phyloP scores from a whole-genome alignment of 192 early-diverging fungal genomes.

The Podila horticola region DNA sequence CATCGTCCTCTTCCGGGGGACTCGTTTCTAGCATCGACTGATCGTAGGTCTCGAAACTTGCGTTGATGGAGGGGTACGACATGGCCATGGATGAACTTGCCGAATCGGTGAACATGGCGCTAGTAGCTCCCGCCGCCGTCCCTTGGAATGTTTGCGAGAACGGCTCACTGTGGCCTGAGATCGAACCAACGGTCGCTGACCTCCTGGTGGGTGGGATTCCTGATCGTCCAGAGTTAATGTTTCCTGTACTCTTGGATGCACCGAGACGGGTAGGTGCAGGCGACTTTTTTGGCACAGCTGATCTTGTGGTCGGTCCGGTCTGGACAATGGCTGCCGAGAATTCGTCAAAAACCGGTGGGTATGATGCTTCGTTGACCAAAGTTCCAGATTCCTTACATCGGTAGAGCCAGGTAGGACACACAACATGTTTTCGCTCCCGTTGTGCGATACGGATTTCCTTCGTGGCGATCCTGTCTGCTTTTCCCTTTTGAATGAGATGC shows the following conservation, averaged over 20 bases:
- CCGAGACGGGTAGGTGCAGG: not conserved
- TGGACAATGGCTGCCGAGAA: not conserved
- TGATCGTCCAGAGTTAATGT: not conserved
- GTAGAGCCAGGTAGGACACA: constrained; percentile 29
- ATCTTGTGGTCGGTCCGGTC: not conserved
- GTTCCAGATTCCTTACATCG: constrained; percentile 16
- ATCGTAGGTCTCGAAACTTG: not conserved
- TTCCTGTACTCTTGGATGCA: not conserved
- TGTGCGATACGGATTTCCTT: constrained; percentile 23
- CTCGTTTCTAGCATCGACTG: not conserved
- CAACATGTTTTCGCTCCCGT: not conserved
- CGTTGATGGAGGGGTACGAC: not conserved
- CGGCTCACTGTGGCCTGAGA: not conserved
- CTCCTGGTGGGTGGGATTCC: not conserved
- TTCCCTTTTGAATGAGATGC: constrained; percentile 37
- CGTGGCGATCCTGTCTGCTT: constrained; percentile 2
- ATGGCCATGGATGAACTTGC: not conserved
- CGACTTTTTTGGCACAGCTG: not conserved
- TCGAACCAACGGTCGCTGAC: not conserved
- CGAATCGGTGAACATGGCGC: constrained; percentile 27
- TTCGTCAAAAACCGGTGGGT: not conserved
- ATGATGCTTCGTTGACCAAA: constrained; percentile 1
- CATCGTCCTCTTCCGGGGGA: not conserved
- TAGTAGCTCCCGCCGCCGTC: constrained; percentile 25
- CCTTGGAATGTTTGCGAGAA: constrained; percentile 33